Percentiles rank a stretch among this genome's conserved stretches.
These are phyloP conservation scores for Phytophthora quininea DNA, from an alignment of 352 stramenopile genomes.

Conservation along the genomic window DNA sequence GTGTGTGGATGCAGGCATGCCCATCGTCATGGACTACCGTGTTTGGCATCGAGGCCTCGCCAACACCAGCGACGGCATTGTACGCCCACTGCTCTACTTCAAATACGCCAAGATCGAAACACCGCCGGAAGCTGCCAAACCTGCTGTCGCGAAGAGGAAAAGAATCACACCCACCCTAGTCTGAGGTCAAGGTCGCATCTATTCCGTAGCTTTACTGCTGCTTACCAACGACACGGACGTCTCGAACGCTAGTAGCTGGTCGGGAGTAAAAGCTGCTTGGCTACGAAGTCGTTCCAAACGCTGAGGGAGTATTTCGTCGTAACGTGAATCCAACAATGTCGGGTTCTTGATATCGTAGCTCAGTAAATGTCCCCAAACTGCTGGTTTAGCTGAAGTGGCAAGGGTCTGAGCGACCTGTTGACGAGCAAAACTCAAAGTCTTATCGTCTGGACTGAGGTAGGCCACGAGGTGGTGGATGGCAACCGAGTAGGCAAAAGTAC, in stretches of 20 bases:
- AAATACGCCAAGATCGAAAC: slow-evolving; percentile 50
- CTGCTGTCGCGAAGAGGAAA: slow-evolving; percentile 32
- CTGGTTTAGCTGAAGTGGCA: slow-evolving; percentile 24
- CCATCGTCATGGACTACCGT: slow-evolving; percentile 79
- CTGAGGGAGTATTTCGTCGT: slow-evolving; percentile 6
- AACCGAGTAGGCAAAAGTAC: slow-evolving; percentile 61
- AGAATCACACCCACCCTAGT: slow-evolving; percentile 41
- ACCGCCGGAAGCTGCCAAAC: neutral
- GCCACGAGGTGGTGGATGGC: slow-evolving; percentile 62
- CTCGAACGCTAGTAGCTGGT: slow-evolving; percentile 38
- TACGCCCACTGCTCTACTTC: slow-evolving; percentile 75
- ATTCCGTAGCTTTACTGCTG: slow-evolving; percentile 14
- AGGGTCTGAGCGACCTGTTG: slow-evolving; percentile 60
- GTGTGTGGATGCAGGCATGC: slow-evolving; percentile 58
- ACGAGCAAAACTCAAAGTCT: slow-evolving; percentile 48
- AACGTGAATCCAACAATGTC: slow-evolving; percentile 6
- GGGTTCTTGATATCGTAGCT: slow-evolving; percentile 44
- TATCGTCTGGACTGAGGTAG: slow-evolving; percentile 55
- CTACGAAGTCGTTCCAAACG: slow-evolving; percentile 28
- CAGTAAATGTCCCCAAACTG: slow-evolving; percentile 62
- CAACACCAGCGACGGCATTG: slow-evolving; percentile 47
- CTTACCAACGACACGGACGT: slow-evolving; percentile 27
- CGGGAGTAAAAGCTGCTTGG: slow-evolving; percentile 36
- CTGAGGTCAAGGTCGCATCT: slow-evolving; percentile 12
- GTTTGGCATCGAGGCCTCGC: slow-evolving; percentile 74